A percentile compares a stretch with the other conserved stretches of the same genome.
phyloP scores from a whole-genome alignment of 495 filamentous ascomycete genomes.

The Pyronema omphalodes region DNA sequence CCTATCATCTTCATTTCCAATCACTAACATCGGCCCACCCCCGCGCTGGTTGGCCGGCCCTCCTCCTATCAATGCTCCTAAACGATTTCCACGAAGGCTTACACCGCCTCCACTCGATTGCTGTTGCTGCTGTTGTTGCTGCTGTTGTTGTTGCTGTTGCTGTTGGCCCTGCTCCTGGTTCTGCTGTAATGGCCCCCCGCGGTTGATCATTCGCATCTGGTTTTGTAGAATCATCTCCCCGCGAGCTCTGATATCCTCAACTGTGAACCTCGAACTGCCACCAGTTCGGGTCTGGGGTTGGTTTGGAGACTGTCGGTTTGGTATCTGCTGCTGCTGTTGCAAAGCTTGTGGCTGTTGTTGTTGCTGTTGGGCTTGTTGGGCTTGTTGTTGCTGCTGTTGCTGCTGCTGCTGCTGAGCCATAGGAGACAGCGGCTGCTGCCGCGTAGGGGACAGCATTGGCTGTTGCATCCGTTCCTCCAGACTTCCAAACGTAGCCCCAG shows the following conservation, averaged over 20 bases:
- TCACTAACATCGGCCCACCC: conserved; percentile 20
- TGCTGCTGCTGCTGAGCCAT: conserved; percentile 3
- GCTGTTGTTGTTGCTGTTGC: conserved; percentile 5
- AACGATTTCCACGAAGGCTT: conserved; percentile 6
- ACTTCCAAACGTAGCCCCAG: background rate
- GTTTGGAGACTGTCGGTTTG: background rate
- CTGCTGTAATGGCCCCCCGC: background rate
- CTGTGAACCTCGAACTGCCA: conserved; percentile 1
- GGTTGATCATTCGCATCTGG: background rate
- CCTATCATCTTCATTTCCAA: conserved; percentile 13
- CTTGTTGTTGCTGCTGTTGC: background rate
- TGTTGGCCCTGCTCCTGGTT: conserved; percentile 4
- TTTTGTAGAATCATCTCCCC: conserved; percentile 5
- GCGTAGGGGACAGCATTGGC: background rate
- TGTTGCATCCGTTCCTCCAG: background rate
- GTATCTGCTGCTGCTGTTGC: conserved; percentile 1
- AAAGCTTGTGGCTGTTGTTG: conserved; percentile 6
- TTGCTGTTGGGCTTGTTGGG: background rate
- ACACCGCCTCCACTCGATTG: background rate
- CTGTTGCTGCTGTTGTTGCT: conserved; percentile 1
- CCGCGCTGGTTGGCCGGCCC: conserved; percentile 4
- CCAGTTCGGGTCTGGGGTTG: too few species aligned
- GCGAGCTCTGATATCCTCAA: conserved; percentile 15
- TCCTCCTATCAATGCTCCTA: conserved; percentile 17
- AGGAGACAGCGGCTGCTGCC: conserved; percentile 1